phyloP scores from a whole-genome alignment of 2,329 filamentous ascomycete genomes.

The Aspergillus texensis region DNA sequence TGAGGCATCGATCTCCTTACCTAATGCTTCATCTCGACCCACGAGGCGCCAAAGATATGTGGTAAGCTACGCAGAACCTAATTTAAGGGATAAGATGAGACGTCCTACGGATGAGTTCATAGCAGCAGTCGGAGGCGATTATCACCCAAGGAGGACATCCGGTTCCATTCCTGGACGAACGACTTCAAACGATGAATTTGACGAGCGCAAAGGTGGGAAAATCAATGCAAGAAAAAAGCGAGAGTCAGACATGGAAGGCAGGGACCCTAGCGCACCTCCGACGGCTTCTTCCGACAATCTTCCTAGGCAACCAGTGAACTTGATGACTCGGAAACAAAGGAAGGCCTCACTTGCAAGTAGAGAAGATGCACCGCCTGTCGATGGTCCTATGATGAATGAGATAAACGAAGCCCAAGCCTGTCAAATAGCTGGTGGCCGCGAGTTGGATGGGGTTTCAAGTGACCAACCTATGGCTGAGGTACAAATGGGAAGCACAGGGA shows the following conservation, averaged over 20 bases:
- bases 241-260: constrained; percentile 19
- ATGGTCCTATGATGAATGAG: background rate
- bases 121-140: constrained; percentile 69
- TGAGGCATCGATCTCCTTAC: constrained; percentile 32
- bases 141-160: constrained; percentile 46
- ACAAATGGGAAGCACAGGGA: background rate
- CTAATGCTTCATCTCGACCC: constrained; percentile 60
- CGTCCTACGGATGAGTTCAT: constrained; percentile 75
- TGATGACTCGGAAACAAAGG: constrained; percentile 36
- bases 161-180: constrained; percentile 50
- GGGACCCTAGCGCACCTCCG: constrained; percentile 21
- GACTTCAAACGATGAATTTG: constrained; percentile 34
- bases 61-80: constrained; percentile 82
- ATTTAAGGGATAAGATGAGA: constrained; percentile 80
- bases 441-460: background rate
- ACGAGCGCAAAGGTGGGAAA: constrained; percentile 10
- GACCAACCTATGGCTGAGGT: background rate
- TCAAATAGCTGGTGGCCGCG: background rate
- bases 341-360: constrained; percentile 29
- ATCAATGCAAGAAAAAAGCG: constrained; percentile 9
- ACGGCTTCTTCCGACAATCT: constrained; percentile 14
- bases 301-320: constrained; percentile 23
- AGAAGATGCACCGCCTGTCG: background rate
- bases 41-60: constrained; percentile 68
- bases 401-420: background rate